phyloP scores from a whole-genome alignment of 441 rosid species.

The Breynia disticha region DNA sequence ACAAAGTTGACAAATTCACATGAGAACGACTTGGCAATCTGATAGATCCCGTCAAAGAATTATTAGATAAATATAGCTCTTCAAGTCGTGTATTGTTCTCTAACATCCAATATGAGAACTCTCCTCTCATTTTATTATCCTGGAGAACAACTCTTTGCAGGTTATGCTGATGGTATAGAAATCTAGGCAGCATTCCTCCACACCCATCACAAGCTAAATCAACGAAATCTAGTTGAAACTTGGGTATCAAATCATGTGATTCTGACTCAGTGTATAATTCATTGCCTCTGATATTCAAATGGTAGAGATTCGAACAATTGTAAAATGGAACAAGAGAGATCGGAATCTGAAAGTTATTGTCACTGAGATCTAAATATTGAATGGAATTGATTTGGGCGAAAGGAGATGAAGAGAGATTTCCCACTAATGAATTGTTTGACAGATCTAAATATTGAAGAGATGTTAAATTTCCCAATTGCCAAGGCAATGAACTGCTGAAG shows the following conservation, averaged over 20 bases:
- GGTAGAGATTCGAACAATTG: not conserved
- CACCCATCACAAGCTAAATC: not conserved
- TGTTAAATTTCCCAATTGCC: slow-evolving; percentile 15
- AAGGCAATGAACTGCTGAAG: slow-evolving; percentile 7
- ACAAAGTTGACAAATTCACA: not conserved
- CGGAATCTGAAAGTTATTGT: not conserved
- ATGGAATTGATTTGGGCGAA: slow-evolving; percentile 10
- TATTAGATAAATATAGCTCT: not conserved
- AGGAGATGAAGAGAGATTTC: slow-evolving; percentile 8
- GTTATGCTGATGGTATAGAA: not conserved
- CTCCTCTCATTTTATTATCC: not conserved
- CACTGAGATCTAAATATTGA: not conserved
- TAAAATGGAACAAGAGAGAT: too few relatives aligned
- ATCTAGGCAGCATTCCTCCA: not conserved
- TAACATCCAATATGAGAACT: not conserved
- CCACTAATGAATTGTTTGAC: slow-evolving; percentile 5
- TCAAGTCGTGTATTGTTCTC: not conserved
- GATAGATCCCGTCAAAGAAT: not conserved
- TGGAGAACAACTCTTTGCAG: not conserved
- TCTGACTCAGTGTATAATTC: not conserved
- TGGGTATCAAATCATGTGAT: not conserved
- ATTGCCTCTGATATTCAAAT: not conserved
- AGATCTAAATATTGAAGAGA: slow-evolving; percentile 12
- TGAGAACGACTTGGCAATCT: not conserved
- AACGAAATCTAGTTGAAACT: not conserved